Conservation (phyloP, 192 early-diverging fungal species). For the Coemansia sp. region DNA sequence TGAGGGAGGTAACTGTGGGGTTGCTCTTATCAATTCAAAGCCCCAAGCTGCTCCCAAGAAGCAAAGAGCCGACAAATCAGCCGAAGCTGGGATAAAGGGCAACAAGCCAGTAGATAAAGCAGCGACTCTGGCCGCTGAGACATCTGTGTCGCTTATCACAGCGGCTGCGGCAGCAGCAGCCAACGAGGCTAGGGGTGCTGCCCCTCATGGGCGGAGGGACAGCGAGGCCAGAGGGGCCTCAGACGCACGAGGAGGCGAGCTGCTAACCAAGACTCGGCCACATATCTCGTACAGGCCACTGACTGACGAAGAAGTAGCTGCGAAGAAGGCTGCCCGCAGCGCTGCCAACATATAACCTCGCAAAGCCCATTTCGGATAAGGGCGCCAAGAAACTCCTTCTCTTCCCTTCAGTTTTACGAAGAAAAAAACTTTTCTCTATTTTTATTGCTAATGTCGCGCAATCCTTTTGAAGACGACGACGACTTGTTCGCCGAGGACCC, state of each 20-base stretch:
- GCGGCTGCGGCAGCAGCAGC: conserved; percentile 39
- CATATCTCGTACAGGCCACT: conserved; percentile 31
- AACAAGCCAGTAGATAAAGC: neutral
- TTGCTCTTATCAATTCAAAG: conserved; percentile 22
- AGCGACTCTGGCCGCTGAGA: conserved; percentile 4
- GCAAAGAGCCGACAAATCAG: conserved; percentile 19
- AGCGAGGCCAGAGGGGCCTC: neutral
- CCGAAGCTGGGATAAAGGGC: neutral
- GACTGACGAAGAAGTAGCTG: conserved; percentile 43
- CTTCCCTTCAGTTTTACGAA: neutral
- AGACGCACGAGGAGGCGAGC: neutral
- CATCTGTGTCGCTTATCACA: conserved; percentile 19
- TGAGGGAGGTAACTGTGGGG: conserved; percentile 35
- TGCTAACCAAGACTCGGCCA: conserved; percentile 22
- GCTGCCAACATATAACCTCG: neutral
- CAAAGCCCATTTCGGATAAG: neutral
- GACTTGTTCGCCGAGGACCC: conserved; percentile 44
- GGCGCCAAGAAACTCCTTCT: neutral
- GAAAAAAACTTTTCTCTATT: neutral
- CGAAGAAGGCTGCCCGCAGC: conserved; percentile 17
- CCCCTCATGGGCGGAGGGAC: neutral
- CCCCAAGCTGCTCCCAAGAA: conserved; percentile 19
- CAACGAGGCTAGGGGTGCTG: conserved; percentile 13
- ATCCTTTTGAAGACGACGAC: conserved; percentile 44
- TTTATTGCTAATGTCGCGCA: conserved; percentile 33